Evolutionary conservation across 2,329 filamentous ascomycete genomes (phyloP).

Genomic region (Diaporthe citrichinensis): DNA sequence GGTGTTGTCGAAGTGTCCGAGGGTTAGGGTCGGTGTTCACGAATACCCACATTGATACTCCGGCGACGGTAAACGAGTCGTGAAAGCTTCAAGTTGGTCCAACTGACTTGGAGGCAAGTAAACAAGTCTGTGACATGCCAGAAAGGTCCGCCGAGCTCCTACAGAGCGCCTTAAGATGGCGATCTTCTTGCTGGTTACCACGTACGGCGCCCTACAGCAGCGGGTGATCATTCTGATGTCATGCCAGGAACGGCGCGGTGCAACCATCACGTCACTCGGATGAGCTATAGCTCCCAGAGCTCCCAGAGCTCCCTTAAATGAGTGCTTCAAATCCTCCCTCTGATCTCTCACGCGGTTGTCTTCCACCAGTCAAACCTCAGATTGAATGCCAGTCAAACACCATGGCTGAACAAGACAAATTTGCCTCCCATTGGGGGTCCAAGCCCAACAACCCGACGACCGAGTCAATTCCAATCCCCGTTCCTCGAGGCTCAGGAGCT

Average conservation of each 20-base stretch:
- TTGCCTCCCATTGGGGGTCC: slow-evolving; percentile 40
- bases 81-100: neutral
- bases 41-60: no score
- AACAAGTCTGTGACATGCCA: neutral
- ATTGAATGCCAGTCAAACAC: neutral
- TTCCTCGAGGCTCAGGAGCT: slow-evolving; percentile 40
- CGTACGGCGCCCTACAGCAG: neutral
- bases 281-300: slow-evolving; percentile 12
- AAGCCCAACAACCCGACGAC: slow-evolving; percentile 35
- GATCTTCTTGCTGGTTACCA: slow-evolving; percentile 10
- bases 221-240: slow-evolving; percentile 40
- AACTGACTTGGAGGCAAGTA: neutral
- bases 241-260: slow-evolving; percentile 13
- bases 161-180: neutral
- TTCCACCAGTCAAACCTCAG: neutral
- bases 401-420: slow-evolving; percentile 46
- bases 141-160: neutral
- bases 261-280: slow-evolving; percentile 38
- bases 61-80: neutral
- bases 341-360: neutral
- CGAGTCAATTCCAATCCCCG: slow-evolving; percentile 18
- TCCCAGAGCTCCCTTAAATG: neutral
- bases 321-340: neutral
- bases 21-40: neutral
- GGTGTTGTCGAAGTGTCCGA: fast-evolving